Evolutionary conservation across 768 basidiomycete genomes (phyloP), one percentile per base, ranked within the genome.

Genomic region (Omphalotus guepiniiformis): DNA sequence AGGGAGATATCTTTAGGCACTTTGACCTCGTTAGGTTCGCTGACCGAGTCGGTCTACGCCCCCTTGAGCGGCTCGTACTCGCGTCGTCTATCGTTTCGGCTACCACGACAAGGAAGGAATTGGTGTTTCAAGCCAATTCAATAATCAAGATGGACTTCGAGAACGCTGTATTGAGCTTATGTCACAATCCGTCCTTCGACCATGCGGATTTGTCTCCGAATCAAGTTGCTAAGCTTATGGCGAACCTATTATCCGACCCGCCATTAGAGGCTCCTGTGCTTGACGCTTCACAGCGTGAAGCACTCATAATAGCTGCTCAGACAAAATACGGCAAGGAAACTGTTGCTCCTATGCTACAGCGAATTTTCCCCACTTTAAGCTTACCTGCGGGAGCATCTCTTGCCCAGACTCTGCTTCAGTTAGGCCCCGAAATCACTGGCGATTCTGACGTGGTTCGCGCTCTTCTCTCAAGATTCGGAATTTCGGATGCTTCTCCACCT

Each of bases 1-100:
- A 93, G 62, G 89, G 86, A 38, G 87, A 91, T 52, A 70, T 82
- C 43, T 90, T 93, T 63, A 79, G 86, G 48, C 75, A 83, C 58
- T 92, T 93, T 58, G 89, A 92, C 74, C 75, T 94, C 42, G 67
- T 79, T 50, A 81, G 88, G 69, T 93, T 93, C 58, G 76, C 79
- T 51, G 88, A 93, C 72, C 82, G 90, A 50, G 72, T 91, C 32
- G 86, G 86, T 42, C 74, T 93, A 37, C 79, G 83, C 37, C 79
- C 91, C 16, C 77, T 93, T 47, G 91, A 93, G 66, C 76, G 80
- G 42, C 71, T 93, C 48, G 78, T 93, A 28, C 75, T 93, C 19
- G 82, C 83, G 26, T 79, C 88, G 18, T 80, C 88, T 42, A 78
- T 93, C 52, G 73, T 85, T 49, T 79, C 83, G 29, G 73, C 79